Evolutionary conservation across 768 basidiomycete genomes (phyloP).

Genomic region (Lactarius deliciosus): DNA sequence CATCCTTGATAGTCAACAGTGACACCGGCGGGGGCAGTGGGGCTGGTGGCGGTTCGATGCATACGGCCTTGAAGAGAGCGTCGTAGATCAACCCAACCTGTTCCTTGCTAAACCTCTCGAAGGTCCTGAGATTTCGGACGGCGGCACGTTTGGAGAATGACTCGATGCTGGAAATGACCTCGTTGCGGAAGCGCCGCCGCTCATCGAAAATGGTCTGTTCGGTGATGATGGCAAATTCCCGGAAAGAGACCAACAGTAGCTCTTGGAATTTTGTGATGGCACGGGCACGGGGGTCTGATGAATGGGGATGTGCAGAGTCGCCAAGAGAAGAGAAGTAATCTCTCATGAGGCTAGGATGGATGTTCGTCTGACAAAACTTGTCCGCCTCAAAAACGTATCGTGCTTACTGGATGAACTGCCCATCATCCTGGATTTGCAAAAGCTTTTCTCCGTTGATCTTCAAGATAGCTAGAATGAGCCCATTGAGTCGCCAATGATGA

Average conservation of each 20-base stretch:
- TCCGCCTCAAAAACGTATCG: not conserved
- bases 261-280: slow-evolving; percentile 98
- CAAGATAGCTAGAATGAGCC: slow-evolving; percentile 65
- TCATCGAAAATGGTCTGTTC: slow-evolving; percentile 91
- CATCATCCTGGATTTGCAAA: slow-evolving; percentile 93
- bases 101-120: slow-evolving; percentile 83
- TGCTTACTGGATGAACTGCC: slow-evolving; percentile 85
- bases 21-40: slow-evolving; percentile 47
- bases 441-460: slow-evolving; percentile 96
- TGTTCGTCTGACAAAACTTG: not conserved
- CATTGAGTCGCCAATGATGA: not conserved
- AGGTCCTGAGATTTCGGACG: slow-evolving; percentile 77
- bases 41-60: slow-evolving; percentile 62
- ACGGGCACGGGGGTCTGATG: slow-evolving; percentile 82
- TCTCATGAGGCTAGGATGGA: slow-evolving; percentile 73
- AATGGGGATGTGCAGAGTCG: slow-evolving; percentile 89
- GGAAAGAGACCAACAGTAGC: slow-evolving; percentile 92
- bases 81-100: slow-evolving; percentile 91
- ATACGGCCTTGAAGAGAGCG: slow-evolving; percentile 83
- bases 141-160: slow-evolving; percentile 91
- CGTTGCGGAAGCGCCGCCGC: slow-evolving; percentile 79
- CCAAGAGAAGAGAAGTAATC: slow-evolving; percentile 93
- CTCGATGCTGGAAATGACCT: slow-evolving; percentile 92
- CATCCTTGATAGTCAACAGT: slow-evolving; percentile 57
- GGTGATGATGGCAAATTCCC: slow-evolving; percentile 94